Evolutionary conservation across 1,284 basidiomycete genomes (phyloP).

Genomic region (Moniliophthora roreri): DNA sequence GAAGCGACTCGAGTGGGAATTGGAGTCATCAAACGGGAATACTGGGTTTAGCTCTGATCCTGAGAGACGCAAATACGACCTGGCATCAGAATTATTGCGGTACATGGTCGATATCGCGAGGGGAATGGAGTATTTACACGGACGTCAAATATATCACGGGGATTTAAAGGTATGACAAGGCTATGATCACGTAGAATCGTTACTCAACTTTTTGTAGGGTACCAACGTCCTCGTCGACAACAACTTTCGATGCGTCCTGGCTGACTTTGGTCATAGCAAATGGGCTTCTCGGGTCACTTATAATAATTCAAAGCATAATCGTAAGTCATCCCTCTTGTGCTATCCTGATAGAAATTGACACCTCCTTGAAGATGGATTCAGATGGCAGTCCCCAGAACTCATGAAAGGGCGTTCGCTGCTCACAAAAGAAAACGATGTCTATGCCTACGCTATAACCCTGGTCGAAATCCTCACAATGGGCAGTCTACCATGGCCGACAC

Average conservation of each 20-base stretch:
- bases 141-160: constrained; percentile 6
- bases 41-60: background rate
- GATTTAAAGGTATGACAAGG: constrained; percentile 12
- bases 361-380: constrained; percentile 6
- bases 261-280: constrained; percentile 16
- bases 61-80: background rate
- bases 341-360: background rate
- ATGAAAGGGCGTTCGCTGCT: constrained; percentile 9
- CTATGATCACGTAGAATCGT: background rate
- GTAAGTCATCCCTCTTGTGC: constrained; percentile 1
- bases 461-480: constrained; percentile 14
- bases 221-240: constrained; percentile 14
- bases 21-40: background rate
- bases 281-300: constrained; percentile 5
- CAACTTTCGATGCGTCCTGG: constrained; percentile 9
- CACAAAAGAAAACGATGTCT: constrained; percentile 11
- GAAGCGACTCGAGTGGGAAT: constrained; percentile 13
- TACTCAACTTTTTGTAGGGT: constrained; percentile 2
- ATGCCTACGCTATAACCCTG: constrained; percentile 13
- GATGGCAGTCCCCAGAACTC: constrained; percentile 17
- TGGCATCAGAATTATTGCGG: constrained; percentile 8
- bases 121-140: constrained; percentile 14
- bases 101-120: constrained; percentile 13
- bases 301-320: constrained; percentile 11
- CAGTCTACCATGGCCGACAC: constrained; percentile 13